These are phyloP conservation scores for Oehlia diaphana DNA, from an alignment of 192 early-diverging fungal genomes.

Conservation along the genomic window DNA sequence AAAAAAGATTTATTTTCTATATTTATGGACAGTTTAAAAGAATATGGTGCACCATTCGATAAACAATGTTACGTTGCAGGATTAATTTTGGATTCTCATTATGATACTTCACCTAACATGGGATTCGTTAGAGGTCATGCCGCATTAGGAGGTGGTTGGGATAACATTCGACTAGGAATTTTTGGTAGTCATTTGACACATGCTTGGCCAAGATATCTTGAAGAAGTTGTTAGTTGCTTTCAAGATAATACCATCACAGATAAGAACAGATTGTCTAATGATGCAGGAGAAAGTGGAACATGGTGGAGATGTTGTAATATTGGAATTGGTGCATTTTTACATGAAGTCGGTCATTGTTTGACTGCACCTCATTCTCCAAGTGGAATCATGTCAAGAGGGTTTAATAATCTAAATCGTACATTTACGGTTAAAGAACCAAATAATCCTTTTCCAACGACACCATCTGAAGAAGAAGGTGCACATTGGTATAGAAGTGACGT, in stretches of 20 bases:
- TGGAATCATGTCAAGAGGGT: slow-evolving; percentile 69
- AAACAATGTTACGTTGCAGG: slow-evolving; percentile 51
- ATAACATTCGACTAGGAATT: slow-evolving; percentile 54
- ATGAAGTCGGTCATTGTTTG: slow-evolving; percentile 66
- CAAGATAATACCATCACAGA: slow-evolving; percentile 60
- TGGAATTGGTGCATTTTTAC: slow-evolving; percentile 66
- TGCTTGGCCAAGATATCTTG: slow-evolving; percentile 61
- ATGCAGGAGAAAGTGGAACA: slow-evolving; percentile 57
- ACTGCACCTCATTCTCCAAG: slow-evolving; percentile 55
- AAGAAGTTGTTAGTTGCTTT: slow-evolving; percentile 58
- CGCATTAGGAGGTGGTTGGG: slow-evolving; percentile 62
- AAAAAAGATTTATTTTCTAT: slow-evolving; percentile 48
- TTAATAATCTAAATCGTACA: slow-evolving; percentile 64
- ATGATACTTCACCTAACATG: slow-evolving; percentile 43
- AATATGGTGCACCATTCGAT: slow-evolving; percentile 49
- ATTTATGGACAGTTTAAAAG: slow-evolving; percentile 50
- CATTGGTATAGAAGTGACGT: slow-evolving; percentile 71
- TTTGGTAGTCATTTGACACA: slow-evolving; percentile 69
- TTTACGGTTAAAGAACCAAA: slow-evolving; percentile 64
- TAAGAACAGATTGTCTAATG: slow-evolving; percentile 56
- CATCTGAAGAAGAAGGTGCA: slow-evolving; percentile 55
- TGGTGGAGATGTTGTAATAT: slow-evolving; percentile 65
- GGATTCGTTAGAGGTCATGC: slow-evolving; percentile 59
- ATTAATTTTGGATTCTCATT: slow-evolving; percentile 58
- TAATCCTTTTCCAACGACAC: slow-evolving; percentile 44